phyloP scores from a whole-genome alignment of 1,284 basidiomycete species.

The Leccinum griseonigrum region DNA sequence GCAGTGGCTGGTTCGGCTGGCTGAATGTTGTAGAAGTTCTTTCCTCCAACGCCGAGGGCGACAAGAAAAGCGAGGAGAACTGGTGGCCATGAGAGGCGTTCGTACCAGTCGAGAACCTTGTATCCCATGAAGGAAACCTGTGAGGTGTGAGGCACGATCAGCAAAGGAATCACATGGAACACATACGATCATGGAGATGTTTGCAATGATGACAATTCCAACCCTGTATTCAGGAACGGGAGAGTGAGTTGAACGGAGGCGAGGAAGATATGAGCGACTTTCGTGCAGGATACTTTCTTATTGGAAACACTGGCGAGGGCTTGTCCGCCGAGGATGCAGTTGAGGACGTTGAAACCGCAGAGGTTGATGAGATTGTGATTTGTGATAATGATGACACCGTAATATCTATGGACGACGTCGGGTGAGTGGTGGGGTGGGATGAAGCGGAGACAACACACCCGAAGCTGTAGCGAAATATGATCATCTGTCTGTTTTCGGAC shows the following conservation, averaged over 20 bases:
- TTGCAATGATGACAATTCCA: constrained; percentile 84
- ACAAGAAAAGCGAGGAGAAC: constrained; percentile 77
- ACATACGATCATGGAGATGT: constrained; percentile 73
- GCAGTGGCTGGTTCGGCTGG: constrained; percentile 52
- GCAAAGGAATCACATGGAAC: constrained; percentile 1
- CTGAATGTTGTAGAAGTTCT: constrained; percentile 50
- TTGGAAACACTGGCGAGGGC: constrained; percentile 70
- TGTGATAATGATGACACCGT: constrained; percentile 62
- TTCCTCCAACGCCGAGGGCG: constrained; percentile 70
- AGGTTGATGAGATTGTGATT: constrained; percentile 63
- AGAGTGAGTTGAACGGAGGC: constrained; percentile 6
- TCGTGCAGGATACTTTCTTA: constrained; percentile 68
- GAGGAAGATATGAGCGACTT: constrained; percentile 19
- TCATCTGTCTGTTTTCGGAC: constrained; percentile 86
- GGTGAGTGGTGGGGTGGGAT: background rate
- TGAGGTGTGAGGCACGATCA: background rate
- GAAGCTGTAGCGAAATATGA: constrained; percentile 75
- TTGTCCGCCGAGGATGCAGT: constrained; percentile 78
- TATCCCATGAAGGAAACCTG: constrained; percentile 81
- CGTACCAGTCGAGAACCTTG: constrained; percentile 75
- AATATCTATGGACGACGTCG: constrained; percentile 47
- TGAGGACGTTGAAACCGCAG: constrained; percentile 75
- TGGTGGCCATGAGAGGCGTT: constrained; percentile 76
- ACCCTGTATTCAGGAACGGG: constrained; percentile 46
- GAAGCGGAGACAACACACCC: constrained; percentile 45